Percentiles rank a stretch among this genome's conserved stretches.
Conservation (phyloP, 2,329 filamentous ascomycete species). For the Scortechinia acanthostroma region DNA sequence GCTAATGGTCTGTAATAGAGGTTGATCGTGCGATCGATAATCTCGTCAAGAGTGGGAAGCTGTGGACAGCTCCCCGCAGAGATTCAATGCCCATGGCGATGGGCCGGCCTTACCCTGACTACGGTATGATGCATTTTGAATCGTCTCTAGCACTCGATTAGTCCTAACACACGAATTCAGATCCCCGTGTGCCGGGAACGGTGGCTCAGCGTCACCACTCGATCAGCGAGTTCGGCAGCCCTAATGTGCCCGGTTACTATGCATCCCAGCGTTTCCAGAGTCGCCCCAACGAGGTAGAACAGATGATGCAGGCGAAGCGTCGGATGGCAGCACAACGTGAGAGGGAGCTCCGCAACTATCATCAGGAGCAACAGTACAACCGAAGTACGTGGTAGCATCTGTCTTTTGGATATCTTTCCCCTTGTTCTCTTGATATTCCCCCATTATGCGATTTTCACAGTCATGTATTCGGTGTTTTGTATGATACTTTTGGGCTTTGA, state of each 20-base stretch:
- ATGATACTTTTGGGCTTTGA: not conserved
- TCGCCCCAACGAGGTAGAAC: constrained; percentile 84
- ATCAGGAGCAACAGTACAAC: constrained; percentile 99
- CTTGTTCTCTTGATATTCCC: constrained; percentile 11
- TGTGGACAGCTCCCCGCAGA: constrained; percentile 69
- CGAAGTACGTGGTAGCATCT: constrained; percentile 86
- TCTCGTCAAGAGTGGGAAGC: constrained; percentile 91
- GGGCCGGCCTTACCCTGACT: constrained; percentile 45
- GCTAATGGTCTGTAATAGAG: constrained; percentile 64
- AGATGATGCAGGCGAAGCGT: constrained; percentile 98
- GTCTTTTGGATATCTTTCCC: constrained; percentile 47
- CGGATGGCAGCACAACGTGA: constrained; percentile 98
- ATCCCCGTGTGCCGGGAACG: constrained; percentile 61
- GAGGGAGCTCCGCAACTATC: constrained; percentile 97
- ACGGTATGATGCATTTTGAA: constrained; percentile 48
- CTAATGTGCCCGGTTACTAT: constrained; percentile 88
- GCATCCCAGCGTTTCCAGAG: constrained; percentile 74
- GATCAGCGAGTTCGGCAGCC: constrained; percentile 74
- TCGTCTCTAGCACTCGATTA: constrained; percentile 6
- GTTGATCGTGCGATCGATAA: constrained; percentile 94
- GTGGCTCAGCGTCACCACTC: constrained; percentile 72
- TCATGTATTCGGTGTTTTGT: constrained; percentile 1
- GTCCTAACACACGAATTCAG: constrained; percentile 32
- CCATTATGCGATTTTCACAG: constrained; percentile 2
- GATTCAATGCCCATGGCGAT: constrained; percentile 68